These are phyloP conservation scores for Cicer pinnatifidum DNA, from an alignment of 306 rosid species.

Conservation along the genomic window DNA sequence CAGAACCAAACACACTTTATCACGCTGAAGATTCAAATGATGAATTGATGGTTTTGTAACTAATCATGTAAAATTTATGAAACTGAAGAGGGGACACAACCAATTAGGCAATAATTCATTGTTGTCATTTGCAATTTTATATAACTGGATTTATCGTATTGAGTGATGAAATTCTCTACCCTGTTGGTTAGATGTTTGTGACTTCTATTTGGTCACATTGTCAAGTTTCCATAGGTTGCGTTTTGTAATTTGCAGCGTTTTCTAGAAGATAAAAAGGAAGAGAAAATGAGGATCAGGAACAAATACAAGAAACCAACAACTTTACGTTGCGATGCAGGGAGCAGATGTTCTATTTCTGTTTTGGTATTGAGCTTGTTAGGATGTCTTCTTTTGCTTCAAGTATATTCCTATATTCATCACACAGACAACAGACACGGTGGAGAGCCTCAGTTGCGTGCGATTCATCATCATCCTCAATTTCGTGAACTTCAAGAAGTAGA, in stretches of 20 bases:
- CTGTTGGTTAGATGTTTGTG: constrained; percentile 39
- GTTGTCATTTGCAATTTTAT: constrained; percentile 26
- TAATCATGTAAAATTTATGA: constrained; percentile 11
- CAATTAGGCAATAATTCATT: neutral
- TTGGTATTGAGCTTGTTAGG: constrained; percentile 80
- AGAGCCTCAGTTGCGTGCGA: constrained; percentile 50
- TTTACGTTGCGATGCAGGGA: constrained; percentile 80
- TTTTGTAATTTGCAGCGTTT: constrained; percentile 71
- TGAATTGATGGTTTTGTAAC: neutral
- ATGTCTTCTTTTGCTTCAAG: constrained; percentile 69
- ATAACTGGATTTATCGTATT: constrained; percentile 17
- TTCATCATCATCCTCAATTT: constrained; percentile 59
- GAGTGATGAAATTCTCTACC: constrained; percentile 20
- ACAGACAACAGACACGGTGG: constrained; percentile 46
- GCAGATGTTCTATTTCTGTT: constrained; percentile 65
- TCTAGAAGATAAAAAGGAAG: constrained; percentile 70
- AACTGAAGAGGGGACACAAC: constrained; percentile 6
- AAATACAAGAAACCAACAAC: constrained; percentile 79
- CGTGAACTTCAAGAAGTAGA: constrained; percentile 85
- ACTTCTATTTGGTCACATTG: constrained; percentile 49
- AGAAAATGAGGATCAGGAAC: constrained; percentile 87
- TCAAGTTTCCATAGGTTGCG: constrained; percentile 69
- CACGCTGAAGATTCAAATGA: neutral
- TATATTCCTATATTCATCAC: constrained; percentile 55
- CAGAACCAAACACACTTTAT: too few species aligned